phyloP scores from a whole-genome alignment of 169 alveolate genomes.

The Plasmodium blacklocki region DNA sequence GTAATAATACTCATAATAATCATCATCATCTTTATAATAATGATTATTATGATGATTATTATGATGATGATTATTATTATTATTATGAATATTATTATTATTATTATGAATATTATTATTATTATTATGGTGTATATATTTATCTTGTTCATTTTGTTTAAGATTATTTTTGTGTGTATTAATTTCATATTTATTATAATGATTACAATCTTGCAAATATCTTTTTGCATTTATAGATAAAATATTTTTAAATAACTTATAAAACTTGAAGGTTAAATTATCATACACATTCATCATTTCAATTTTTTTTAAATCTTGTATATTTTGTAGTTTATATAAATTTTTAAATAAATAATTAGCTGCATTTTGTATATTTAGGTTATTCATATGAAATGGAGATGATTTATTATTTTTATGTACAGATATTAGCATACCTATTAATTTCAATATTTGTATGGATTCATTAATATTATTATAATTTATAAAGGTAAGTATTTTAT shows the following conservation, averaged over 20 bases:
- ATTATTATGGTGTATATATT: background rate
- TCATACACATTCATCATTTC: constrained; percentile 36
- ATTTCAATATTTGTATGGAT: constrained; percentile 32
- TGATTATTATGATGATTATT: background rate
- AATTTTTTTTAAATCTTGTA: constrained; percentile 11
- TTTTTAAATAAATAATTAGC: constrained; percentile 46
- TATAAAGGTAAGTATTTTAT: constrained; percentile 29
- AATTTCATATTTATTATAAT: background rate
- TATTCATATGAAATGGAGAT: background rate
- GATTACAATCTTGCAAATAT: background rate
- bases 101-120: background rate
- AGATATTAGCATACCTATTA: constrained; percentile 10
- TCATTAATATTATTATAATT: constrained; percentile 49
- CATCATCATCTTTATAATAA: background rate
- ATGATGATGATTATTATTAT: background rate
- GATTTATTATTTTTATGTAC: background rate
- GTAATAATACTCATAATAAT: background rate
- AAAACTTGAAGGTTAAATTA: constrained; percentile 17
- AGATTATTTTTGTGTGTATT: background rate
- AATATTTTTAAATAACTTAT: constrained; percentile 46
- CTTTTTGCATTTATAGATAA: background rate
- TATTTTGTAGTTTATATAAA: constrained; percentile 9
- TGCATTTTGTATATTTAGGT: constrained; percentile 20
- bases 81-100: constrained; percentile 6
- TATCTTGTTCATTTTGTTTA: background rate